These are phyloP conservation scores for Pseudozyma tsukubaensis DNA, from an alignment of 1,284 basidiomycete species.

Conservation along the genomic window DNA sequence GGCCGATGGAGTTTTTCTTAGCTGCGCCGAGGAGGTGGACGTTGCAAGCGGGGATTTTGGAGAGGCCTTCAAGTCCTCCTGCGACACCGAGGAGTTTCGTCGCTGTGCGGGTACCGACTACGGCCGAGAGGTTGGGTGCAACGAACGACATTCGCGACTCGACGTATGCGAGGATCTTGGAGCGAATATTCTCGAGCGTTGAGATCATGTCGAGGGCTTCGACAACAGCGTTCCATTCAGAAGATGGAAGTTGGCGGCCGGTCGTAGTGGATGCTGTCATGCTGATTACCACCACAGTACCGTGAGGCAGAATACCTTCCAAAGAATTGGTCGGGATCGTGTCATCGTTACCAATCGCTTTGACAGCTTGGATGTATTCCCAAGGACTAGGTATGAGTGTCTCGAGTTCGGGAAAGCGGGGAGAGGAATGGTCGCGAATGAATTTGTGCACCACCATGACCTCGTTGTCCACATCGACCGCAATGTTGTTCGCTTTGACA, in stretches of 20 bases:
- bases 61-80: slow-evolving; percentile 87
- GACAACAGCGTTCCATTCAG: slow-evolving; percentile 83
- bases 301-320: slow-evolving; percentile 83
- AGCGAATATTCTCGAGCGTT: slow-evolving; percentile 85
- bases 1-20: slow-evolving; percentile 86
- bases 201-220: slow-evolving; percentile 88
- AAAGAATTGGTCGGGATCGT: slow-evolving; percentile 84
- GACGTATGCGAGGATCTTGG: slow-evolving; percentile 95
- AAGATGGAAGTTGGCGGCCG: slow-evolving; percentile 78
- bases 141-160: slow-evolving; percentile 98
- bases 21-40: slow-evolving; percentile 94
- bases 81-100: slow-evolving; percentile 97
- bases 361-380: slow-evolving; percentile 92
- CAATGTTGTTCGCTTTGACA: slow-evolving; percentile 96
- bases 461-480: slow-evolving; percentile 98
- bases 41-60: slow-evolving; percentile 95
- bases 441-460: slow-evolving; percentile 98
- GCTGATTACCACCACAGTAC: slow-evolving; percentile 93
- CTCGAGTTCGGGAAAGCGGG: slow-evolving; percentile 96
- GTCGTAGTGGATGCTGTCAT: slow-evolving; percentile 88
- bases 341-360: slow-evolving; percentile 82
- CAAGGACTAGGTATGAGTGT: slow-evolving; percentile 90
- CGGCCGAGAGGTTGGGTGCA: slow-evolving; percentile 95
- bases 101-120: slow-evolving; percentile 96
- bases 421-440: slow-evolving; percentile 96